Percentiles rank a stretch among this genome's conserved stretches.
Conservation (phyloP, 2,329 filamentous ascomycete genomes). For the Beauveria varroae region DNA sequence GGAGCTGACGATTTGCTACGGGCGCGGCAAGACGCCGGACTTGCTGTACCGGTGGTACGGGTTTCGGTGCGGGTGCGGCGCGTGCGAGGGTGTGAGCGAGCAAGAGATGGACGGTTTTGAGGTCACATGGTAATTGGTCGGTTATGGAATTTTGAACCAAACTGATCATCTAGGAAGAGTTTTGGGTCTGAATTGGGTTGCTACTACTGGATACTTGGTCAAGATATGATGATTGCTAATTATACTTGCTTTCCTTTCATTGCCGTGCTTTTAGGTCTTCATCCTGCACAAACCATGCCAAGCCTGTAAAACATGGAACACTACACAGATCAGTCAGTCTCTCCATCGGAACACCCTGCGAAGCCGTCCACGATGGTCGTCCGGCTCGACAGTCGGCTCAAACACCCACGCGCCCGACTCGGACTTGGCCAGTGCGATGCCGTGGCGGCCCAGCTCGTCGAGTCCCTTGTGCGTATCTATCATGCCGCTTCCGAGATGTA, state of each 20-base stretch:
- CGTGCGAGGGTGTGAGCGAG: slow-evolving; percentile 25
- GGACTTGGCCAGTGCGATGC: slow-evolving; percentile 26
- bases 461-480: slow-evolving; percentile 30
- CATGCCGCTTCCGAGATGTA: slow-evolving; percentile 22
- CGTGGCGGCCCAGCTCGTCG: slow-evolving; percentile 25
- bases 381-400: slow-evolving; percentile 15
- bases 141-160: neutral
- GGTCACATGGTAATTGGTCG: neutral
- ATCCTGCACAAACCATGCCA: neutral
- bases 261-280: neutral
- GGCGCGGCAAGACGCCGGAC: slow-evolving; percentile 23
- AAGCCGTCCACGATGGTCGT: neutral
- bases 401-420: slow-evolving; percentile 31
- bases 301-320: neutral
- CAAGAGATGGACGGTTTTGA: neutral
- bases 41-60: slow-evolving; percentile 39
- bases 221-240: slow-evolving; percentile 2
- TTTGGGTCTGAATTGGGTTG: neutral
- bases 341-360: neutral
- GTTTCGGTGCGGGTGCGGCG: slow-evolving; percentile 44
- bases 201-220: neutral
- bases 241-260: neutral
- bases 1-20: slow-evolving; percentile 47
- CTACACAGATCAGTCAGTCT: neutral
- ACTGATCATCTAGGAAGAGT: neutral